Base-by-base conservation (phyloP, 2,329 filamentous ascomycete genomes). In the Rutstroemia sp. region DNA sequence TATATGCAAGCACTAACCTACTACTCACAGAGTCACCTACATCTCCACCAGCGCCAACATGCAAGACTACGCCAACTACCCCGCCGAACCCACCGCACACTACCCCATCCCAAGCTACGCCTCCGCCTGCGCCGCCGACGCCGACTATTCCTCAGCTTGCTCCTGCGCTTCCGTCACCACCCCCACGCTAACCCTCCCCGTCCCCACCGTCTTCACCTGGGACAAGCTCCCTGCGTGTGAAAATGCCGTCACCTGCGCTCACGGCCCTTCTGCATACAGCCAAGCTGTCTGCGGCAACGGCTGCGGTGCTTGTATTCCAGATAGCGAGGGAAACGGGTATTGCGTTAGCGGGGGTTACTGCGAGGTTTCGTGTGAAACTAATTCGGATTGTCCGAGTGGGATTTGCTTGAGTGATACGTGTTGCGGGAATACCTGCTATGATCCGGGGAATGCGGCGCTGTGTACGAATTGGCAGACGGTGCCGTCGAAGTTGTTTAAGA, bases 121-220 rank as follows among this genome's bases (percentile, higher is more conserved):
- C 5, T 46, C 55, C 19, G 51, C 42, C 5, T 57, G 55, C 44
- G 27, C 44, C 7, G 50, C 34, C 12, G 19, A 19, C 7, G n/a
- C 30, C 27, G 44, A 25, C 1, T 57, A 57, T 12, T 21, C 55
- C 10, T 57, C 55, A 5, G 55, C 55, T 4, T 57, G 55, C 37
- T n/a, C 19, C 9, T 57, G 55, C 14, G 55, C 55, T 4, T 19
- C 34, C 1, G 5, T 57, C 18, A 41, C 50, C 2, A 5, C 50
- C 5, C 12, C 42, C 10, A 49, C 25, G 23, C 25, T 49, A 9
- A 23, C 44, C 3, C 30, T 39, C 27, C 42, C 50, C 21, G 39
- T 30, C 10, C 55, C 50, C 21, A 54, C 50, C 37, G 52, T 47
- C 25, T 54, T 34, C 12, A 18, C 25, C 0, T 57, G 49, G 25